phyloP scores from a whole-genome alignment of 2,329 filamentous ascomycete genomes.

The Beauveria pseudobassiana region DNA sequence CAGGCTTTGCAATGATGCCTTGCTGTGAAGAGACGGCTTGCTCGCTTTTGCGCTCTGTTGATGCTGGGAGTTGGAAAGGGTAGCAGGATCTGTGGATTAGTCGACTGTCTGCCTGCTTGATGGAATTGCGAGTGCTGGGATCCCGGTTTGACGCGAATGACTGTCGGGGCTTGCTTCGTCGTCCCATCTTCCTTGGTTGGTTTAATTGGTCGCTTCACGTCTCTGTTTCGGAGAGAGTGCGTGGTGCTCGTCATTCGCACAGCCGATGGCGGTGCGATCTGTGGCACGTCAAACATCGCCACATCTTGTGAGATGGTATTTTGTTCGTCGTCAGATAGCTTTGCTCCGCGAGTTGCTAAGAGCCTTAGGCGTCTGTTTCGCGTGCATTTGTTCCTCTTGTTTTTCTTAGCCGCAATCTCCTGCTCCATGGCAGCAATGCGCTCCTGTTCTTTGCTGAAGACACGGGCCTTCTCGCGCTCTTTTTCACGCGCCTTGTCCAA shows the following conservation, averaged over 20 bases:
- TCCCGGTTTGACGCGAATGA: slow-evolving; percentile 63
- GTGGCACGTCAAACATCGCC: slow-evolving; percentile 50
- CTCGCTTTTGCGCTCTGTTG: slow-evolving; percentile 58
- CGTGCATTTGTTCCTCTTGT: slow-evolving; percentile 37
- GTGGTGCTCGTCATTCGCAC: slow-evolving; percentile 44
- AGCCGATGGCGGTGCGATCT: slow-evolving; percentile 52
- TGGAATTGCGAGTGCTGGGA: slow-evolving; percentile 55
- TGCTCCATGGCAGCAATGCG: slow-evolving; percentile 46
- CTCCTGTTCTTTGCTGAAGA: slow-evolving; percentile 52
- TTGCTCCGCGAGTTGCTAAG: slow-evolving; percentile 45
- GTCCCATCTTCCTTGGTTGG: slow-evolving; percentile 56
- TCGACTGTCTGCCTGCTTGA: slow-evolving; percentile 48
- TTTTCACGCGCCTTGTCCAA: slow-evolving; percentile 62
- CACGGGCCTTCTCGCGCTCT: slow-evolving; percentile 59
- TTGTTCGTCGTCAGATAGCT: slow-evolving; percentile 26
- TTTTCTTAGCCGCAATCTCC: slow-evolving; percentile 47
- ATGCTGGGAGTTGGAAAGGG: slow-evolving; percentile 26
- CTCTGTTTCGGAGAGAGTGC: slow-evolving; percentile 41
- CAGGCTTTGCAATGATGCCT: slow-evolving; percentile 49
- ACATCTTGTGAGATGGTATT: slow-evolving; percentile 34
- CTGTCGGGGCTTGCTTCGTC: slow-evolving; percentile 58
- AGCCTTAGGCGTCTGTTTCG: slow-evolving; percentile 35
- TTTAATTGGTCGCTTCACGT: slow-evolving; percentile 53
- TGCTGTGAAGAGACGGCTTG: slow-evolving; percentile 55
- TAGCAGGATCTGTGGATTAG: slow-evolving; percentile 44